Base-by-base conservation (phyloP, 768 basidiomycete species). In the Rhizopogon vinicolor region DNA sequence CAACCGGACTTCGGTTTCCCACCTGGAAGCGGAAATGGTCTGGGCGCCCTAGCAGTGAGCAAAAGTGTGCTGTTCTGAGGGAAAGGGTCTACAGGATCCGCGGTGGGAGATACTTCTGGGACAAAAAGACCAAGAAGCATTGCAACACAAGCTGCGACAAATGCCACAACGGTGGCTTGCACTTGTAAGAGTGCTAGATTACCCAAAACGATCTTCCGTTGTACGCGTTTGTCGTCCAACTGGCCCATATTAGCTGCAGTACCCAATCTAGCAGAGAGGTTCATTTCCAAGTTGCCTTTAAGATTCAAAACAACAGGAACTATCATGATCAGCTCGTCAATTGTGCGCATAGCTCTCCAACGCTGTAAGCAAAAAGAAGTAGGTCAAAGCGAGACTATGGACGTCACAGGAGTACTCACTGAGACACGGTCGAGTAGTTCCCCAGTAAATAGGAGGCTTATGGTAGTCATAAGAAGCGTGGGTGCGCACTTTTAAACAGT, bases 221-320 rank as follows among this genome's bases (percentile, higher is more conserved):
- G 83, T 7, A 74, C 76, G 2, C 68, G 61, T 0, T 84, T 83
- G 35, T 85, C 80, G 67, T 98, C 93, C 5, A 99, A 84, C 58
- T 93, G 85, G 43, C 96, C 96, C 50, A 95, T 86, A 62, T 98
- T 97, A 5, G 95, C 90, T 1, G 94, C 89, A 0, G 97, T 99
- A 1, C 91, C 89, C n/a, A 99, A 79, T 13, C 96, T 83, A 1
- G 97, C 93, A 3, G 94, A 95, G 7, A 99, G 85, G 60, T 97
- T 98, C 96, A 98, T 98, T 71, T 98, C 97, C 39, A 98, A 81
- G 65, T 99, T 93, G n/a, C 96, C 97, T 64, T 97, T 98, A 54
- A 99, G 82, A 63, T 98, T 98, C 60, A 93, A 81, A 18, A 98
- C 76, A 58, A 95, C 93, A 10, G 96, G 95, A 3, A 98, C 86